Evolutionary conservation across 768 basidiomycete species (phyloP).

Genomic region (Psilocybe tampanensis): DNA sequence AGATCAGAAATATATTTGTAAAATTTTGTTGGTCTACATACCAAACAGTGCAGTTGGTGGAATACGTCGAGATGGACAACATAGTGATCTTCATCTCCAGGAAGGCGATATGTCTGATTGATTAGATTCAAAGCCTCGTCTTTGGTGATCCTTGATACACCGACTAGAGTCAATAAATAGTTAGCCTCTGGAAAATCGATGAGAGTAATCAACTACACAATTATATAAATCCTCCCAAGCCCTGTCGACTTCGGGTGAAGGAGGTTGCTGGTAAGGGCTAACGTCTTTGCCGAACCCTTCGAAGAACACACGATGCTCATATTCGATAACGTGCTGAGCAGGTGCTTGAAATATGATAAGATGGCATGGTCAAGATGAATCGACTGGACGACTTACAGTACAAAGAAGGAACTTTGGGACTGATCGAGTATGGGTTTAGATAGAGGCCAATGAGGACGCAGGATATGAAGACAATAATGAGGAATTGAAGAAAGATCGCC

Average conservation of each 20-base stretch:
- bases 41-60: slow-evolving; percentile 33
- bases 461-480: not conserved
- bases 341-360: slow-evolving; percentile 16
- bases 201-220: slow-evolving; percentile 10
- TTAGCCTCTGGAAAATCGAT: not conserved
- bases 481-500: not conserved
- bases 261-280: slow-evolving; percentile 15
- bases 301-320: slow-evolving; percentile 23
- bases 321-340: slow-evolving; percentile 19
- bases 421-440: not conserved
- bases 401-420: not conserved
- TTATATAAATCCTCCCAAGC: slow-evolving; percentile 27
- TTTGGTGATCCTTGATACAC: slow-evolving; percentile 19
- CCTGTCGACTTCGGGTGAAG: slow-evolving; percentile 22
- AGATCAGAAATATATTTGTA: not conserved
- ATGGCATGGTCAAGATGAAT: not conserved
- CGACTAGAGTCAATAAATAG: slow-evolving; percentile 4
- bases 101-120: slow-evolving; percentile 25
- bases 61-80: slow-evolving; percentile 27
- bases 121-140: slow-evolving; percentile 21
- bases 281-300: slow-evolving; percentile 19
- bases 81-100: slow-evolving; percentile 25
- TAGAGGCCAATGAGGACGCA: not conserved
- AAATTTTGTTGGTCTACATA: no score
- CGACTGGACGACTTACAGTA: not conserved